A percentile compares a stretch with the other conserved stretches of the same genome.
phyloP scores from a whole-genome alignment of 768 basidiomycete species.

The Trametes meyenii region DNA sequence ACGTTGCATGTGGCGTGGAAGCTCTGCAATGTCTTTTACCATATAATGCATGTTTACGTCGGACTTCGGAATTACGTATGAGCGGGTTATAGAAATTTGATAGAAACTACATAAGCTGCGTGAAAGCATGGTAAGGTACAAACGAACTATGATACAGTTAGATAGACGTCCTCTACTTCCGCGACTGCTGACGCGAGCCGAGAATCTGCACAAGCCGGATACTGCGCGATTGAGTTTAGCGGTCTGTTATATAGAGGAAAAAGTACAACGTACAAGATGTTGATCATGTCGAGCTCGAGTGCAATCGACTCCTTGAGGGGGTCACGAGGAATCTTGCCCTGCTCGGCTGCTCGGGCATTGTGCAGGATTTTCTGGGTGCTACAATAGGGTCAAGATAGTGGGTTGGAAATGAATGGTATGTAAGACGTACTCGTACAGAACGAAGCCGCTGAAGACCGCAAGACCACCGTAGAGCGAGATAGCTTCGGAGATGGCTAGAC shows the following conservation, averaged over 20 bases:
- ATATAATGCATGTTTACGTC: background rate
- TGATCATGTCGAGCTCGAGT: constrained; percentile 85
- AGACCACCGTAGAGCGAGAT: constrained; percentile 87
- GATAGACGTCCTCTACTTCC: constrained; percentile 39
- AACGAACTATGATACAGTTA: constrained; percentile 2
- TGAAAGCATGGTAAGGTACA: constrained; percentile 3
- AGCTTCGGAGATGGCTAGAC: constrained; percentile 73
- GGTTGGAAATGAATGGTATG: background rate
- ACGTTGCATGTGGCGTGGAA: background rate
- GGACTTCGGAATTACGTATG: background rate
- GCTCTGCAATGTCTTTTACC: background rate
- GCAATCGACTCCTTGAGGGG: constrained; percentile 78
- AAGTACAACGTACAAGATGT: constrained; percentile 70
- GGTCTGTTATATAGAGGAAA: background rate
- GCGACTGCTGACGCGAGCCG: constrained; percentile 63
- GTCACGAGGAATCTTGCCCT: constrained; percentile 67
- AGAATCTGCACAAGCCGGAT: constrained; percentile 83
- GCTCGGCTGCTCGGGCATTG: constrained; percentile 74
- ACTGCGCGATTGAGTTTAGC: constrained; percentile 39
- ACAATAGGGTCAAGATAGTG: constrained; percentile 8
- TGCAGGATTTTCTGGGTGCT: constrained; percentile 86
- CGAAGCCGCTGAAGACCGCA: constrained; percentile 85
- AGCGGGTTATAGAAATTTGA: background rate
- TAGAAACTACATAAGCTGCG: constrained; percentile 1
- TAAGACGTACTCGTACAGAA: constrained; percentile 75